These are phyloP conservation scores for Acmispon strigosus DNA, from an alignment of 306 rosid species.

Conservation along the genomic window DNA sequence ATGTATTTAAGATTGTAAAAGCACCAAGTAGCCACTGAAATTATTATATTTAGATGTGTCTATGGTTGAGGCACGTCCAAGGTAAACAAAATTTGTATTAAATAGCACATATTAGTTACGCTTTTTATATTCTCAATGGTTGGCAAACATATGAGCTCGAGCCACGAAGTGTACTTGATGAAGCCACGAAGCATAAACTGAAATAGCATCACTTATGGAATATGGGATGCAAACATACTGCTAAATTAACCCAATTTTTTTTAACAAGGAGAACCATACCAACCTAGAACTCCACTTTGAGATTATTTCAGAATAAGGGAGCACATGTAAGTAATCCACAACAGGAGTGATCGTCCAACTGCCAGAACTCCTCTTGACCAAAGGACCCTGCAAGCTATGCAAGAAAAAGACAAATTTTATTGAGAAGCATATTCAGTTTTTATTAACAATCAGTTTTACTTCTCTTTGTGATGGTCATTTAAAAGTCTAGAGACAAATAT, in stretches of 20 bases:
- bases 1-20: constrained; percentile 10
- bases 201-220: constrained; percentile 7
- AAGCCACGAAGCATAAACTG: constrained; percentile 12
- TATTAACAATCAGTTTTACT: constrained; percentile 1
- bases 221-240: not conserved
- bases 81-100: not conserved
- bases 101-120: not conserved
- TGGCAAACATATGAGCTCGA: not conserved
- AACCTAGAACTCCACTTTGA: constrained; percentile 60
- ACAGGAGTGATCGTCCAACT: constrained; percentile 55
- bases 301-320: constrained; percentile 66
- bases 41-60: not conserved
- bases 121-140: not conserved
- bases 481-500: not conserved
- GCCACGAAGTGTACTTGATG: constrained; percentile 8
- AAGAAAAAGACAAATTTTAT: constrained; percentile 21
- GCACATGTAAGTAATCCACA: constrained; percentile 64
- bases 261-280: constrained; percentile 5
- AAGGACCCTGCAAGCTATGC: constrained; percentile 69
- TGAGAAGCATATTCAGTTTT: constrained; percentile 2
- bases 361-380: constrained; percentile 41
- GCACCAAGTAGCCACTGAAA: not conserved
- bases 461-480: not conserved
- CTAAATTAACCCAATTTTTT: not conserved
- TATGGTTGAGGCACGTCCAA: not conserved